Percentiles rank a stretch among this genome's conserved stretches.
These are phyloP conservation scores for Metarhizium guizhouense DNA, from an alignment of 2,329 filamentous ascomycete genomes.

Conservation along the genomic window DNA sequence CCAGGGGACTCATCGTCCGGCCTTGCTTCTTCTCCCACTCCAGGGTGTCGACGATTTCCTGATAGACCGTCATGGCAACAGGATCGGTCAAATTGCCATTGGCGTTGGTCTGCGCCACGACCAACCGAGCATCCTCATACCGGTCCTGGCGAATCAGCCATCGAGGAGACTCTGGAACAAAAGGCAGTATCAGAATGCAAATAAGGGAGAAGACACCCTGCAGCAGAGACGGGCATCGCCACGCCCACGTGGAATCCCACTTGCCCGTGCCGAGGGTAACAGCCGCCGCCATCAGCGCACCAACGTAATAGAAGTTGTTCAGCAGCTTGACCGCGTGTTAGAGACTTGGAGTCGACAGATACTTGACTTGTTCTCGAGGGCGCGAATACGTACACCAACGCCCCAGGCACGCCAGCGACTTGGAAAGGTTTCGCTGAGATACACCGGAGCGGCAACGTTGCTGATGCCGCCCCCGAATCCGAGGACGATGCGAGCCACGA, in stretches of 20 bases:
- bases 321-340: slow-evolving; percentile 5
- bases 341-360: neutral
- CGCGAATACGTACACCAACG: slow-evolving; percentile 6
- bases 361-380: neutral
- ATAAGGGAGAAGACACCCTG: slow-evolving; percentile 21
- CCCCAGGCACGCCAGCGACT: slow-evolving; percentile 12
- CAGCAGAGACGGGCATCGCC: slow-evolving; percentile 25
- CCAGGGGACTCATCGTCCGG: slow-evolving; percentile 9
- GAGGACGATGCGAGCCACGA: slow-evolving; percentile 34
- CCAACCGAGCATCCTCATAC: slow-evolving; percentile 29
- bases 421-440: slow-evolving; percentile 40
- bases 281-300: slow-evolving; percentile 36
- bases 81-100: slow-evolving; percentile 30
- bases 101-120: slow-evolving; percentile 34
- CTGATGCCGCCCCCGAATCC: slow-evolving; percentile 35
- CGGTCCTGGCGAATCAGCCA: slow-evolving; percentile 34
- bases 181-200: slow-evolving; percentile 18
- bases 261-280: slow-evolving; percentile 28
- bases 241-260: slow-evolving; percentile 25
- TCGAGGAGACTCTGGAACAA: slow-evolving; percentile 34
- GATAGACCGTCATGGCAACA: slow-evolving; percentile 8
- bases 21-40: slow-evolving; percentile 6
- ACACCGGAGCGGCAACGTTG: slow-evolving; percentile 34
- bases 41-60: slow-evolving; percentile 32
- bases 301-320: slow-evolving; percentile 25